Conservation (phyloP, 495 filamentous ascomycete species). For the Cercophora sp. region DNA sequence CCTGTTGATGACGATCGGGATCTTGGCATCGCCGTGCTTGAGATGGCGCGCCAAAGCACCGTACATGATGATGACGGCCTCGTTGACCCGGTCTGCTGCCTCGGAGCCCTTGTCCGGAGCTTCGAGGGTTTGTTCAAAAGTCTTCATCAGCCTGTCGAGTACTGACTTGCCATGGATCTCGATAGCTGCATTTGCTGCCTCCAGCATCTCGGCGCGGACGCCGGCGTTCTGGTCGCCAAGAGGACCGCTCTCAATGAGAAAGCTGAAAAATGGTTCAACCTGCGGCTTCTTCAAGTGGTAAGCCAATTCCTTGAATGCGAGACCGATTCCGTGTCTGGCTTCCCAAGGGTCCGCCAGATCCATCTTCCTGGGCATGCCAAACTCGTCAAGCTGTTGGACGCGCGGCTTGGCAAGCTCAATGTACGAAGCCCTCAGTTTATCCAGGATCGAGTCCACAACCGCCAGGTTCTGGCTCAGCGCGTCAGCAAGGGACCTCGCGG, state of each 20-base stretch:
- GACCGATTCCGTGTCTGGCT: slow-evolving; percentile 76
- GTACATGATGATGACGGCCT: slow-evolving; percentile 95
- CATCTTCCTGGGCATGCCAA: slow-evolving; percentile 84
- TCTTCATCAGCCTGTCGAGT: slow-evolving; percentile 86
- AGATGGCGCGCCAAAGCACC: slow-evolving; percentile 88
- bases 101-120: slow-evolving; percentile 74
- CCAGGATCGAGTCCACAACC: slow-evolving; percentile 47
- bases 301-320: slow-evolving; percentile 79
- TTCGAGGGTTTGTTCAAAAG: slow-evolving; percentile 80
- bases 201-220: slow-evolving; percentile 88
- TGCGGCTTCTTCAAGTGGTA: slow-evolving; percentile 60
- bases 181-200: slow-evolving; percentile 79
- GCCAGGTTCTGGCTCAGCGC: slow-evolving; percentile 55
- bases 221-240: slow-evolving; percentile 71
- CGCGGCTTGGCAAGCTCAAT: slow-evolving; percentile 72
- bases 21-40: slow-evolving; percentile 71
- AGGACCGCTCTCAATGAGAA: slow-evolving; percentile 79
- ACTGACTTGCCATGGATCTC: slow-evolving; percentile 70
- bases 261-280: slow-evolving; percentile 72
- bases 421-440: slow-evolving; percentile 64
- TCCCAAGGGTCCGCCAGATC: slow-evolving; percentile 88
- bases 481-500: slow-evolving; percentile 76
- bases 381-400: slow-evolving; percentile 78
- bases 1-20: slow-evolving; percentile 79
- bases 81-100: slow-evolving; percentile 80